Evolutionary conservation across 148 eudicot species (phyloP), one percentile per base, ranked within the genome.

Genomic region (Rheum nobile): DNA sequence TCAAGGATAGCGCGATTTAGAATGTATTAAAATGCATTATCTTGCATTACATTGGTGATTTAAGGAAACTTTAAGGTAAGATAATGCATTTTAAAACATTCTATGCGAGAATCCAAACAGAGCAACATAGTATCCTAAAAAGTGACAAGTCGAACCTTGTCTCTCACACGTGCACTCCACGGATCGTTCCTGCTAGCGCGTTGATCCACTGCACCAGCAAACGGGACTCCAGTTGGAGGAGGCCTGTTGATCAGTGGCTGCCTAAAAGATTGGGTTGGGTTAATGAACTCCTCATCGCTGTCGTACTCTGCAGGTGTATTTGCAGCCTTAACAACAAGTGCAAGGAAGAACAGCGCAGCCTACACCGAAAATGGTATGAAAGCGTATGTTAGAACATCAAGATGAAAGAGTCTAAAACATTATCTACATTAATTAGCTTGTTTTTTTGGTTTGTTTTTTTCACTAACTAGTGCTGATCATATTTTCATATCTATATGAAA

Each of bases 91-190:
- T 4, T 17, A 0, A 16, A 57, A n/a, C n/a, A n/a, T n/a, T n/a
- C n/a, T n/a, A n/a, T n/a, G n/a, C n/a, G n/a, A n/a, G n/a, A n/a
- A n/a, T n/a, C n/a, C n/a, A n/a, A n/a, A n/a, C n/a, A n/a, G n/a
- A n/a, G n/a, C n/a, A n/a, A n/a, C n/a, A n/a, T n/a, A n/a, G n/a
- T n/a, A n/a, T n/a, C n/a, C 34, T n/a, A 59, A 24, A 65, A 65
- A 32, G 39, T 13, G 42, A 54, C 4, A 61, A 67, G 67, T 42
- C 57, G 41, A 37, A 88, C 95, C 97, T 91, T 94, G 80, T 94
- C 98, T 81, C 97, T 85, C 98, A 94, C 91, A 48, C 97, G 97
- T 82, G 90, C 82, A 81, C 97, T 94, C 98, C 98, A 94, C 79
- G 98, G 97, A 86, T 94, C 98, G 75, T 77, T 91, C 79, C 97